A percentile compares a stretch with the other conserved stretches of the same genome.
phyloP scores from a whole-genome alignment of 2,329 filamentous ascomycete species.

The Clarireedia hainanense region DNA sequence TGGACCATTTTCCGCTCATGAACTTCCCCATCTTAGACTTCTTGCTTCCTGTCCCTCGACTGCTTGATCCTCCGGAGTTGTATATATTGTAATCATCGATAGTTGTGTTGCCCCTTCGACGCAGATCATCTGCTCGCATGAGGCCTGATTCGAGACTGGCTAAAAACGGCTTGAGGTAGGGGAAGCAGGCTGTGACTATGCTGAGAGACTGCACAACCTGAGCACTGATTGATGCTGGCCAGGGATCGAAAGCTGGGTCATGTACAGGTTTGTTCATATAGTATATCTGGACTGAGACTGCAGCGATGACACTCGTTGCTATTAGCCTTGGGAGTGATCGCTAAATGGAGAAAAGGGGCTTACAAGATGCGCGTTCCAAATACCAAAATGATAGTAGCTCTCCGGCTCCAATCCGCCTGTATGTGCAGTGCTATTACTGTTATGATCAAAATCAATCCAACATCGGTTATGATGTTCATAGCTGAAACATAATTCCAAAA shows the following conservation, averaged over 20 bases:
- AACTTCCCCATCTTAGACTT: neutral
- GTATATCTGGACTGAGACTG: neutral
- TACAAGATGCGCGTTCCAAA: constrained; percentile 10
- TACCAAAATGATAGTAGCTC: neutral
- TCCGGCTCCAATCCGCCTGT: neutral
- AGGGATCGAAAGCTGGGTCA: constrained; percentile 3
- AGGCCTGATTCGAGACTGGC: constrained; percentile 3
- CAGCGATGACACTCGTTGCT: constrained; percentile 1
- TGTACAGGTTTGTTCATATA: neutral
- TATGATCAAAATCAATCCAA: neutral
- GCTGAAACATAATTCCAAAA: constrained; percentile 4
- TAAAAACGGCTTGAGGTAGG: constrained; percentile 4
- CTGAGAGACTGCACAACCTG: constrained; percentile 3
- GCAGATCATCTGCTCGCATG: constrained; percentile 3
- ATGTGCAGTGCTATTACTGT: constrained; percentile 3
- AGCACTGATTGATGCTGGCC: neutral
- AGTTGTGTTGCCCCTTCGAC: neutral
- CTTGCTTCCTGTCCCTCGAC: neutral
- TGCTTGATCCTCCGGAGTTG: neutral
- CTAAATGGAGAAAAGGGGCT: neutral
- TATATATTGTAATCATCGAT: neutral
- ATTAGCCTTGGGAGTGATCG: neutral
- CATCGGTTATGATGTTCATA: constrained; percentile 7
- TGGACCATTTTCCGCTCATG: neutral
- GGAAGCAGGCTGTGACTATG: constrained; percentile 4